These are phyloP conservation scores for Rhizopogon roseolus DNA, from an alignment of 768 basidiomycete species.

Conservation along the genomic window DNA sequence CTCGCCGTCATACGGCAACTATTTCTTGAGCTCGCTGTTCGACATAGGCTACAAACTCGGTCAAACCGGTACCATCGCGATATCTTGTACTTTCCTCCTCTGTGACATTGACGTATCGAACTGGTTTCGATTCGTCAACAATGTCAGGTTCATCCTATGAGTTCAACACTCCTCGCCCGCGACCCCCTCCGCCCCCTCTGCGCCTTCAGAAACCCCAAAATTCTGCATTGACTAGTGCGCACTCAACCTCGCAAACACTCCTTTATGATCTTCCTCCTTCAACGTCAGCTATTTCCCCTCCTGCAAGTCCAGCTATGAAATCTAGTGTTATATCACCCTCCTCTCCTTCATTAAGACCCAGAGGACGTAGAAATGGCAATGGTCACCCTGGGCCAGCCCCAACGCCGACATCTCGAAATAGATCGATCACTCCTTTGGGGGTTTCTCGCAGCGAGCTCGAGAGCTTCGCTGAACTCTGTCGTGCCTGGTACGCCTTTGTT, in stretches of 20 bases:
- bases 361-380: conserved; percentile 43
- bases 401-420: conserved; percentile 53
- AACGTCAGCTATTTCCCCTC: conserved; percentile 46
- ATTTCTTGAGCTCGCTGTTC: neutral
- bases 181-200: conserved; percentile 54
- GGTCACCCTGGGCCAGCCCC: conserved; percentile 48
- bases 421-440: conserved; percentile 67
- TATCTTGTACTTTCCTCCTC: neutral
- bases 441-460: conserved; percentile 68
- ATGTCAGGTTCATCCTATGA: conserved; percentile 65
- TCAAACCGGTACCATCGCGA: neutral
- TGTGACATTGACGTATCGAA: conserved; percentile 14
- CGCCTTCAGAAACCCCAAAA: conserved; percentile 45
- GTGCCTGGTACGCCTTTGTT: conserved; percentile 56
- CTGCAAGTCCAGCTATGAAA: conserved; percentile 47
- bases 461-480: conserved; percentile 71
- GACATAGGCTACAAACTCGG: neutral
- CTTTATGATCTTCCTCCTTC: conserved; percentile 74
- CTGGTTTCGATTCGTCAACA: conserved; percentile 27
- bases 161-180: conserved; percentile 58
- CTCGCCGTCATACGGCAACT: conserved; percentile 3
- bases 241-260: conserved; percentile 53
- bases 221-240: conserved; percentile 36
- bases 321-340: conserved; percentile 45
- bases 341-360: conserved; percentile 55